A percentile compares a stretch with the other conserved stretches of the same genome.
These are phyloP conservation scores for Geotrichum bryndzae DNA, from an alignment of 1,139 yeast species.

Conservation along the genomic window DNA sequence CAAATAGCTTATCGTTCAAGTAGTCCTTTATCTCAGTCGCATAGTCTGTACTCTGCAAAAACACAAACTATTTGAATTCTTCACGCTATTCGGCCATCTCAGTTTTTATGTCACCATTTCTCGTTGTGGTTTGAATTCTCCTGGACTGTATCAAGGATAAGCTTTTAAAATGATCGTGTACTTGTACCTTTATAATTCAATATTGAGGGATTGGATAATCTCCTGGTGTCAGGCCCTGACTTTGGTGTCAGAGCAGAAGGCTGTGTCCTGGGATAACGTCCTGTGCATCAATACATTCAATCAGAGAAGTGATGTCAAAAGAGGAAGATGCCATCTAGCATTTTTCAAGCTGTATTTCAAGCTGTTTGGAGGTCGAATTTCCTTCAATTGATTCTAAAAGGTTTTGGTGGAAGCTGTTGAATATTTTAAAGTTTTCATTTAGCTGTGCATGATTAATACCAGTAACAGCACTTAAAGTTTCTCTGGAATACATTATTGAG, in stretches of 20 bases:
- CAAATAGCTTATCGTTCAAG: conserved; percentile 17
- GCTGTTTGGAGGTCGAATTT: conserved; percentile 1
- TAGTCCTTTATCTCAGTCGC: conserved; percentile 12
- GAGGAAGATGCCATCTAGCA: conserved; percentile 9
- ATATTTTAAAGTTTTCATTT: conserved; percentile 4
- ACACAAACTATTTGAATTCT: conserved; percentile 19
- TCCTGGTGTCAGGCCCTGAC: conserved; percentile 9
- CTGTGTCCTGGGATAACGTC: conserved; percentile 2
- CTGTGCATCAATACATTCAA: neutral
- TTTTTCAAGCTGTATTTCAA: conserved; percentile 13
- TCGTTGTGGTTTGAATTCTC: neutral
- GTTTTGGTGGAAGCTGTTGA: conserved; percentile 3
- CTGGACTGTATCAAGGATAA: conserved; percentile 18
- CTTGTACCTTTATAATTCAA: conserved; percentile 13
- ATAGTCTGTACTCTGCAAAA: conserved; percentile 10
- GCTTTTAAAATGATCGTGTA: conserved; percentile 19
- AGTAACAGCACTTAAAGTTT: conserved; percentile 16
- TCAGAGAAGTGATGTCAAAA: neutral
- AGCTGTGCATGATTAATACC: conserved; percentile 16
- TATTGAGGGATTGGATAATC: conserved; percentile 11
- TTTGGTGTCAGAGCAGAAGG: conserved; percentile 6
- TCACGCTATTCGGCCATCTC: conserved; percentile 18
- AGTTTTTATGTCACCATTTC: conserved; percentile 2
- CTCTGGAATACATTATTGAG: neutral
- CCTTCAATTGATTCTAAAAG: conserved; percentile 11